These are phyloP conservation scores for Boletus rubescentipes DNA, from an alignment of 768 basidiomycete genomes.

Conservation along the genomic window DNA sequence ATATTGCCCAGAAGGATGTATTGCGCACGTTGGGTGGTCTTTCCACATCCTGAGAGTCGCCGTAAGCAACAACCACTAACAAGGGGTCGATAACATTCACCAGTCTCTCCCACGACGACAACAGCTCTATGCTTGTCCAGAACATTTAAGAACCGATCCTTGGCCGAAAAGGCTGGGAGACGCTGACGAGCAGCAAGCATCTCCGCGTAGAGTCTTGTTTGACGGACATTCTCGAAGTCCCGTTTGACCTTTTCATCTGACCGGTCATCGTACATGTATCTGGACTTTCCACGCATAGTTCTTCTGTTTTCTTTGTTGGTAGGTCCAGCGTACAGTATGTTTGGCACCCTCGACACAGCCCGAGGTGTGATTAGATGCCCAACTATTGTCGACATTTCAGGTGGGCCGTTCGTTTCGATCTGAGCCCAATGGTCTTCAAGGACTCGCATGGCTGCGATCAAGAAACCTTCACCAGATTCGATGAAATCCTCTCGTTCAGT, in stretches of 20 bases:
- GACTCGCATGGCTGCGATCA: conserved; percentile 66
- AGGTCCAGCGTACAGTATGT: conserved; percentile 1
- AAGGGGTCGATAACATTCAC: conserved; percentile 35
- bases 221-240: conserved; percentile 50
- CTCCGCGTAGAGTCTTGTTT: conserved; percentile 48
- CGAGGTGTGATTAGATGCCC: conserved; percentile 28
- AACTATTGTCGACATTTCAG: conserved; percentile 69
- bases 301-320: neutral
- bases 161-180: conserved; percentile 76
- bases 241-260: conserved; percentile 48
- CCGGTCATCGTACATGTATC: conserved; percentile 38
- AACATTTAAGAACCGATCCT: conserved; percentile 57
- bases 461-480: conserved; percentile 69
- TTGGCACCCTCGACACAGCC: conserved; percentile 15
- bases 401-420: conserved; percentile 69
- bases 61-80: neutral
- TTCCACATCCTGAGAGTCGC: conserved; percentile 66
- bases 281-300: conserved; percentile 1
- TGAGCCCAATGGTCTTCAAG: conserved; percentile 70
- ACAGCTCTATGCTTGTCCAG: conserved; percentile 65
- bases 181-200: conserved; percentile 56
- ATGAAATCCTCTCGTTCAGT: conserved; percentile 55
- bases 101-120: conserved; percentile 89
- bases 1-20: neutral
- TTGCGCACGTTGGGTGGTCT: conserved; percentile 77